Evolutionary conservation across 495 filamentous ascomycete genomes (phyloP), one percentile per base, ranked within the genome.

Genomic region (Amniculicola lignicola): DNA sequence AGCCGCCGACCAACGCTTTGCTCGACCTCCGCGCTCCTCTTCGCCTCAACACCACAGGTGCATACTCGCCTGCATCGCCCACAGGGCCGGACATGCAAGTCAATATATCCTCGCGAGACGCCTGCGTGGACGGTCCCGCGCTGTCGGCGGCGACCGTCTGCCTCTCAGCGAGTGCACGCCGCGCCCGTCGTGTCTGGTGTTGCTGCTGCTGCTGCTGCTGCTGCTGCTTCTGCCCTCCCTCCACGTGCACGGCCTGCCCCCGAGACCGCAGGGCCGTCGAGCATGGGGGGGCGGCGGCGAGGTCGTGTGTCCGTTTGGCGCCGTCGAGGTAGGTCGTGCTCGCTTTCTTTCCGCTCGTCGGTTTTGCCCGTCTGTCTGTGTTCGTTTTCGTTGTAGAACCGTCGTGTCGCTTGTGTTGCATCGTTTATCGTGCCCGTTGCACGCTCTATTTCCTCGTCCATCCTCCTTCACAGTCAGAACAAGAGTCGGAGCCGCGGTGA

Each of bases 1-100:
- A 46, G 12, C 47, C 56, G 27, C 38, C 56, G 22, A 25, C 19
- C 33, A 15, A 19, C 54, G 25, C 15, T 35, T 25, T 58, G 37
- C 25, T 19, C 35, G 16, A 10, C 41, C 25, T 11, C 42, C 25
- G 19, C 23, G 14, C 16, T 50, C 33, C 29, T 39, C 58, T 31
- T 45, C 51, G 27, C 58, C 51, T 56, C 58, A 49, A 44, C 57
- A 40, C 57, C 49, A 60, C 50, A 54, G 41, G 23, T 56, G 58
- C 58, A 56, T 54, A 22, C 28, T 18, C 50, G 31, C n/a, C 33
- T 33, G 57, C 57, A 55, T 31, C 41, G 15, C 25, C 19, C 39
- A 22, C 28, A 33, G 33, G 50, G 24, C 28, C 41, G 42, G 57
- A n/a, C 27, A 36, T 49, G 57, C 42, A 42, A 2, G 42, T n/a